Percentiles rank a stretch among this genome's conserved stretches.
Conservation (phyloP, 2,329 filamentous ascomycete genomes). For the Aspergillus sp. region DNA sequence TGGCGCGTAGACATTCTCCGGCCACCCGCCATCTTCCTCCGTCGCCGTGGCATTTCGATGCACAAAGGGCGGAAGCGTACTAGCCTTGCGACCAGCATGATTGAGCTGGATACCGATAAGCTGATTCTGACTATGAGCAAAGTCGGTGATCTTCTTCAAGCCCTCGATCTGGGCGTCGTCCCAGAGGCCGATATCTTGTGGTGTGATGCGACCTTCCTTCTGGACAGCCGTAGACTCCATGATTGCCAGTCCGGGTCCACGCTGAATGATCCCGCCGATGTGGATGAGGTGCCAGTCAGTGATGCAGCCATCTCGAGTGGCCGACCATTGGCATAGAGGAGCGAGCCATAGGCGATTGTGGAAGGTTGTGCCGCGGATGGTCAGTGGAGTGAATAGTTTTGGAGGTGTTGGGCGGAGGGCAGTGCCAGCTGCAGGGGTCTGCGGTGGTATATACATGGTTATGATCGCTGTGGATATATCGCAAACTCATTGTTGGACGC, state of each 20-base stretch:
- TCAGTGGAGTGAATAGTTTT: conserved; percentile 62
- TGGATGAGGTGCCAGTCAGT: conserved; percentile 84
- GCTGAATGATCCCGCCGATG: conserved; percentile 74
- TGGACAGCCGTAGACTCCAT: conserved; percentile 79
- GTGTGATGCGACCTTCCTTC: conserved; percentile 78
- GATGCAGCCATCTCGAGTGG: conserved; percentile 67
- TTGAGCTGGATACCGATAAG: conserved; percentile 78
- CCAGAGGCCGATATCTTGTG: conserved; percentile 68
- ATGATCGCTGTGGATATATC: too few species aligned
- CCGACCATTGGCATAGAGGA: conserved; percentile 69
- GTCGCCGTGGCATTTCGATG: too few species aligned
- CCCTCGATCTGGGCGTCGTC: conserved; percentile 67
- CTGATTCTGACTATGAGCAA: conserved; percentile 75
- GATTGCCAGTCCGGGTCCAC: conserved; percentile 73
- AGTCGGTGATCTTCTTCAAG: conserved; percentile 70
- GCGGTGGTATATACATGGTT: too few species aligned
- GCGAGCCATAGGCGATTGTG: conserved; percentile 68
- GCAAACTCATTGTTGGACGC: too few species aligned
- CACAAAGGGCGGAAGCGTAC: conserved; percentile 54
- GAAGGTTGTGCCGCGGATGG: conserved; percentile 59
- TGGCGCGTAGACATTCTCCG: too few species aligned
- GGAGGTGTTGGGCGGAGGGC: not conserved
- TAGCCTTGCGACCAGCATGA: conserved; percentile 73
- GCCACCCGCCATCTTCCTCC: too few species aligned
- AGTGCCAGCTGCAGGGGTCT: too few species aligned